Percentiles rank a stretch among this genome's conserved stretches.
These are phyloP conservation scores for Combretum micranthum DNA, from an alignment of 345 rosid genomes.

Conservation along the genomic window DNA sequence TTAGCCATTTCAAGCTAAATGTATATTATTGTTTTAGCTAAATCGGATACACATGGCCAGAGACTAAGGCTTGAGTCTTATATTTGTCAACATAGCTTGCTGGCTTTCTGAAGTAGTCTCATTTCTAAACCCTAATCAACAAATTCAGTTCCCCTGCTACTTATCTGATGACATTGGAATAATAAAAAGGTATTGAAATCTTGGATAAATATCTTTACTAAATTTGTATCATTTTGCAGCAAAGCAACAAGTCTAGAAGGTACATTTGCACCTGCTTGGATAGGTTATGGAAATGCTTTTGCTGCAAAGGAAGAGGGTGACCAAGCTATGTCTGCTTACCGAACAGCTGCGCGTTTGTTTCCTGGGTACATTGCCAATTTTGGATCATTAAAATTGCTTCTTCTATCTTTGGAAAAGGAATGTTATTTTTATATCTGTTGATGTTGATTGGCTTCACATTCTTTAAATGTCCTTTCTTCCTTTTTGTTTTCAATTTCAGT, in stretches of 20 bases:
- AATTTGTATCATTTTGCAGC: slow-evolving; percentile 34
- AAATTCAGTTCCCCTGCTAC: too few relatives aligned
- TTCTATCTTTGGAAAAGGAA: neutral
- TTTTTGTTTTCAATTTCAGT: too few relatives aligned
- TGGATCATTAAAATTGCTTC: neutral
- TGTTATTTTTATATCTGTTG: neutral
- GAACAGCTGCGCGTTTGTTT: slow-evolving; percentile 87
- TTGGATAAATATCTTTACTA: slow-evolving; percentile 4
- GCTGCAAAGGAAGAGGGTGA: slow-evolving; percentile 93
- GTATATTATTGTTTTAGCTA: neutral
- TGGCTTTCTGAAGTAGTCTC: too few relatives aligned
- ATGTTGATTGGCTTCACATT: neutral
- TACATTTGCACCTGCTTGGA: slow-evolving; percentile 85
- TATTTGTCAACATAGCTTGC: too few relatives aligned
- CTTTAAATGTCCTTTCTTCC: too few relatives aligned
- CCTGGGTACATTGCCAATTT: slow-evolving; percentile 62
- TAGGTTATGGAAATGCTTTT: slow-evolving; percentile 88
- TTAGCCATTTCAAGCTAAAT: neutral
- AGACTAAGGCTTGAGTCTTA: too few relatives aligned
- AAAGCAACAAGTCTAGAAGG: slow-evolving; percentile 84
- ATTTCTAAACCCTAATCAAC: too few relatives aligned
- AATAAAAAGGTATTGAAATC: neutral
- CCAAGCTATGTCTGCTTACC: slow-evolving; percentile 96
- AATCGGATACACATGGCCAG: neutral
- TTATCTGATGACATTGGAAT: neutral